These are phyloP conservation scores for Microthlaspi erraticum DNA, from an alignment of 345 rosid species.

Conservation along the genomic window DNA sequence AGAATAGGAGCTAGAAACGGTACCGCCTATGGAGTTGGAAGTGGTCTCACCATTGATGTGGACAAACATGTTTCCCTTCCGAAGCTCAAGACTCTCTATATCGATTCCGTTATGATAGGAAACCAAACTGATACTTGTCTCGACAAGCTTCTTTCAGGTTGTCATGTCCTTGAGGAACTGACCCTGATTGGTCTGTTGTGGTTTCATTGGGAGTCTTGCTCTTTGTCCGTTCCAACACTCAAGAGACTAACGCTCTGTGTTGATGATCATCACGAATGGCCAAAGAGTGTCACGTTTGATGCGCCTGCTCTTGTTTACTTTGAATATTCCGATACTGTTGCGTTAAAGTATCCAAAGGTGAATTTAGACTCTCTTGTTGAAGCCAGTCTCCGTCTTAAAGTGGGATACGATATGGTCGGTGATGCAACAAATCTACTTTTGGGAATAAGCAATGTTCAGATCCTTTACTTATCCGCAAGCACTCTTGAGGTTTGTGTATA, in stretches of 20 bases:
- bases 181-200: slow-evolving; percentile 3
- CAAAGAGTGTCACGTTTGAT: slow-evolving; percentile 25
- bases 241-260: slow-evolving; percentile 10
- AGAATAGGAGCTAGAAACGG: background rate
- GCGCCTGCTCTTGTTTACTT: slow-evolving; percentile 23
- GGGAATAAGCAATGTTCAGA: slow-evolving; percentile 32
- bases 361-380: background rate
- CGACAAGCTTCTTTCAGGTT: background rate
- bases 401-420: background rate
- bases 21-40: too few species aligned
- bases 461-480: slow-evolving; percentile 17
- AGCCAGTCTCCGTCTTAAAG: too few species aligned
- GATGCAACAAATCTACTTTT: background rate
- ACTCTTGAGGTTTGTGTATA: slow-evolving; percentile 28
- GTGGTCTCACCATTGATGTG: background rate
- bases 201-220: slow-evolving; percentile 4
- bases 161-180: slow-evolving; percentile 11
- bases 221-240: slow-evolving; percentile 16
- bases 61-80: background rate
- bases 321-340: slow-evolving; percentile 22
- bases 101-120: background rate
- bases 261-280: background rate
- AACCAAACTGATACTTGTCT: background rate
- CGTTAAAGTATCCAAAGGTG: slow-evolving; percentile 26
- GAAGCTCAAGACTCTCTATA: slow-evolving; percentile 14